phyloP scores from a whole-genome alignment of 176 grass and related monocot species.

The Microstegium vimineum region DNA sequence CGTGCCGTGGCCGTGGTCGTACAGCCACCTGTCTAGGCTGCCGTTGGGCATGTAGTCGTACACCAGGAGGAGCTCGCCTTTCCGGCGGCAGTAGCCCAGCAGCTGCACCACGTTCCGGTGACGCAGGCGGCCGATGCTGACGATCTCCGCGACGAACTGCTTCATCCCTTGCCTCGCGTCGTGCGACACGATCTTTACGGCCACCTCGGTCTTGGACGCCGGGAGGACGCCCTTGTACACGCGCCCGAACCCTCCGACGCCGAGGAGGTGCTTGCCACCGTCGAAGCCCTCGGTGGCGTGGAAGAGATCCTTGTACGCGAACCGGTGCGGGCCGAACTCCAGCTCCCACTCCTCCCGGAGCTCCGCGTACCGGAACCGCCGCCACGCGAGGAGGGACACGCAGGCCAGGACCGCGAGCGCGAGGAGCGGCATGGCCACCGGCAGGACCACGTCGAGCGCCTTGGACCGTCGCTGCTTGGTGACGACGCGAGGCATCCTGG shows the following conservation, averaged over 20 bases:
- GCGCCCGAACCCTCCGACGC: slow-evolving; percentile 42
- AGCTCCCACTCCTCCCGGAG: slow-evolving; percentile 34
- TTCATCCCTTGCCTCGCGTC: slow-evolving; percentile 35
- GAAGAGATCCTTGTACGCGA: slow-evolving; percentile 33
- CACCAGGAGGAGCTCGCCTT: slow-evolving; percentile 42
- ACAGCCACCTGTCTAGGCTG: slow-evolving; percentile 51
- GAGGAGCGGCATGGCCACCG: not conserved
- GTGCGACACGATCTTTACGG: slow-evolving; percentile 16
- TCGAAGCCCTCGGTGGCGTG: slow-evolving; percentile 35
- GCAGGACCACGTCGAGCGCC: slow-evolving; percentile 13
- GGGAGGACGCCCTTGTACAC: slow-evolving; percentile 47
- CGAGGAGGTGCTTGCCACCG: slow-evolving; percentile 23
- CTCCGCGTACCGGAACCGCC: slow-evolving; percentile 34
- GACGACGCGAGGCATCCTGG: not conserved
- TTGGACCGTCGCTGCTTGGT: slow-evolving; percentile 19
- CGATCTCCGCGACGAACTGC: slow-evolving; percentile 47
- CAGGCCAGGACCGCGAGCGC: not conserved
- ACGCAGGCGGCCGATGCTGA: slow-evolving; percentile 44
- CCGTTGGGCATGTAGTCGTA: slow-evolving; percentile 62
- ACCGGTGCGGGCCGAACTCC: slow-evolving; percentile 37
- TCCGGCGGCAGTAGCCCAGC: slow-evolving; percentile 46
- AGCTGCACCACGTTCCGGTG: slow-evolving; percentile 53
- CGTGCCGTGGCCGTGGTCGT: not conserved
- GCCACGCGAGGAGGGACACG: not conserved
- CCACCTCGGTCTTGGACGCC: slow-evolving; percentile 5